Conservation (phyloP, 2,329 filamentous ascomycete genomes). For the Xylaria multiplex region DNA sequence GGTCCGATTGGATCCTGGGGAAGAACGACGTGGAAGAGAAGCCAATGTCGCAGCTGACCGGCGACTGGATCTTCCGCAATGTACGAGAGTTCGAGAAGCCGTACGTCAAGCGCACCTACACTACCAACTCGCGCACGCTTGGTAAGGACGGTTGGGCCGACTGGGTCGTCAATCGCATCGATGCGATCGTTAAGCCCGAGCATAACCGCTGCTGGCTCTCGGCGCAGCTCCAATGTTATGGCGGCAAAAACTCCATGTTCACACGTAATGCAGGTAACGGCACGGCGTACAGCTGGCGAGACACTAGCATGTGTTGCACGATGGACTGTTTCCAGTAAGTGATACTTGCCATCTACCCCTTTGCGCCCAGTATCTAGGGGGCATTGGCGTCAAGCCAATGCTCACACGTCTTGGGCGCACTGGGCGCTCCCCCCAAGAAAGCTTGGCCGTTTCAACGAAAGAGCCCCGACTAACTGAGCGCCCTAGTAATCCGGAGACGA, state of each 20-base stretch:
- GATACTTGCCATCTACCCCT: neutral
- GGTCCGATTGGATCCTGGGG: conserved; percentile 53
- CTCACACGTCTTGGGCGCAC: neutral
- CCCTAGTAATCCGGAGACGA: conserved; percentile 43
- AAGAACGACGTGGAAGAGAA: conserved; percentile 51
- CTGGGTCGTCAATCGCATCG: conserved; percentile 52
- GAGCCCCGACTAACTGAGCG: conserved; percentile 7
- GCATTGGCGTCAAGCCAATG: neutral
- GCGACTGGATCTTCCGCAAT: conserved; percentile 58
- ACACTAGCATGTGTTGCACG: conserved; percentile 53
- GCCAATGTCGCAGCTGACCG: conserved; percentile 58
- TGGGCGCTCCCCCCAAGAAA: no score
- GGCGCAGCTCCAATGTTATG: conserved; percentile 58
- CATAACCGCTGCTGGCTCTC: conserved; percentile 56
- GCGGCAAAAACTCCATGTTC: conserved; percentile 57
- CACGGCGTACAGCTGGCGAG: conserved; percentile 60
- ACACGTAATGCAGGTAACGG: conserved; percentile 55
- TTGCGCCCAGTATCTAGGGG: neutral
- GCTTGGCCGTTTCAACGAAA: no score
- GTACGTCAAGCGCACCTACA: conserved; percentile 59
- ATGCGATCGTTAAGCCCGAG: conserved; percentile 51
- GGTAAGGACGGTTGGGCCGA: conserved; percentile 53
- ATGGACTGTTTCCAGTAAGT: conserved; percentile 58
- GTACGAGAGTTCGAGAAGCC: conserved; percentile 59
- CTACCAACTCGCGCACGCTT: conserved; percentile 56